Conservation (phyloP, 148 eudicot genomes). For the Persicaria maculosa region DNA sequence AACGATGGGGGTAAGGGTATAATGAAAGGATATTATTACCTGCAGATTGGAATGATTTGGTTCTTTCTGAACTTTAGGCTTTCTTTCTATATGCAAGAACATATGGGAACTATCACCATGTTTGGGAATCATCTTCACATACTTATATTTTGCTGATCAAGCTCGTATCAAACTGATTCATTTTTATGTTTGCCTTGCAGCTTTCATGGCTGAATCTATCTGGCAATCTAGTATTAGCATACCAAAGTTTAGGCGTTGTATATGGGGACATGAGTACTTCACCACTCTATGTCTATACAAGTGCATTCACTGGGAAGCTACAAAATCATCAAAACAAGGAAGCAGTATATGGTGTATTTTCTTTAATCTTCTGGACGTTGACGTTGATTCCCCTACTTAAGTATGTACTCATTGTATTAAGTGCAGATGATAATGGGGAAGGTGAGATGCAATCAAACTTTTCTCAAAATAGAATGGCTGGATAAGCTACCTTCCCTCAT, state of each 20-base stretch:
- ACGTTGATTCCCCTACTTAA: slow-evolving; percentile 85
- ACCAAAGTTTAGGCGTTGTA: slow-evolving; percentile 92
- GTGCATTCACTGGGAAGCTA: slow-evolving; percentile 58
- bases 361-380: slow-evolving; percentile 86
- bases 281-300: slow-evolving; percentile 80
- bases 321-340: slow-evolving; percentile 48
- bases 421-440: slow-evolving; percentile 95
- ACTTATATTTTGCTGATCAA: neutral
- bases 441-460: slow-evolving; percentile 38
- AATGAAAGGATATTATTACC: neutral
- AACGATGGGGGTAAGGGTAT: neutral
- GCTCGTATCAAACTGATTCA: neutral
- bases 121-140: neutral
- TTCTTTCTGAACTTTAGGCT: neutral
- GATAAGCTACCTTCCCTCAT: slow-evolving; percentile 9
- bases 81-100: neutral
- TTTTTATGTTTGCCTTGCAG: slow-evolving; percentile 37
- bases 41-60: neutral
- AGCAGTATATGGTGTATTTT: slow-evolving; percentile 78
- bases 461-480: neutral
- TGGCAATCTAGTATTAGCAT: slow-evolving; percentile 67
- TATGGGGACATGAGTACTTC: slow-evolving; percentile 95
- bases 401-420: slow-evolving; percentile 63
- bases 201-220: slow-evolving; percentile 42
- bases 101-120: neutral